Percentiles rank a stretch among this genome's conserved stretches.
phyloP scores from a whole-genome alignment of 2,329 filamentous ascomycete genomes.

The Aspergillus sp. region DNA sequence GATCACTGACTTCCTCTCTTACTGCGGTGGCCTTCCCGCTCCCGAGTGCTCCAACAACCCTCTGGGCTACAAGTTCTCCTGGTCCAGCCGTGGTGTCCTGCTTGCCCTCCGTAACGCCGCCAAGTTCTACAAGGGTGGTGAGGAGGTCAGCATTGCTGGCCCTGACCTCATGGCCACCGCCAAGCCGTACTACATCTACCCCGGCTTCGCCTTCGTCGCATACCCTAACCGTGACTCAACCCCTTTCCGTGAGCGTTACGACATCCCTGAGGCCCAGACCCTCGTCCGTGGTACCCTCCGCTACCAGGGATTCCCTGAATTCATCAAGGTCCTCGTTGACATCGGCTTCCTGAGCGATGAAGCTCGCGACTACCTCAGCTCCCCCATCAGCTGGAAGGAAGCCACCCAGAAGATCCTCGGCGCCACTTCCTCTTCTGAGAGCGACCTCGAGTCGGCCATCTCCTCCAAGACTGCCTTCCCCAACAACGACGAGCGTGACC shows the following conservation, averaged over 20 bases:
- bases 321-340: constrained; percentile 83
- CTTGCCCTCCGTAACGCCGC: constrained; percentile 85
- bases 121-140: constrained; percentile 76
- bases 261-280: constrained; percentile 87
- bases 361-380: constrained; percentile 63
- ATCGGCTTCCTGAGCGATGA: constrained; percentile 83
- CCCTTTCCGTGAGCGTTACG: constrained; percentile 82
- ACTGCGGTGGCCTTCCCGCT: constrained; percentile 78
- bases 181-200: constrained; percentile 89
- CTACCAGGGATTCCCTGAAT: constrained; percentile 59
- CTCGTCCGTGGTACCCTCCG: constrained; percentile 59
- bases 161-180: constrained; percentile 79
- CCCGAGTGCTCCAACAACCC: constrained; percentile 81
- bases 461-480: constrained; percentile 72
- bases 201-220: constrained; percentile 82
- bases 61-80: constrained; percentile 89
- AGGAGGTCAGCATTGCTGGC: constrained; percentile 65
- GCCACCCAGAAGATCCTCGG: constrained; percentile 76
- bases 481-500: constrained; percentile 65
- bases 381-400: constrained; percentile 76
- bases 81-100: constrained; percentile 78
- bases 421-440: constrained; percentile 63
- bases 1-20: constrained; percentile 77
- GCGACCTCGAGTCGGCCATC: constrained; percentile 72
- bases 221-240: constrained; percentile 94